Evolutionary conservation across 495 filamentous ascomycete species (phyloP).

Genomic region (Pyronema domesticum): DNA sequence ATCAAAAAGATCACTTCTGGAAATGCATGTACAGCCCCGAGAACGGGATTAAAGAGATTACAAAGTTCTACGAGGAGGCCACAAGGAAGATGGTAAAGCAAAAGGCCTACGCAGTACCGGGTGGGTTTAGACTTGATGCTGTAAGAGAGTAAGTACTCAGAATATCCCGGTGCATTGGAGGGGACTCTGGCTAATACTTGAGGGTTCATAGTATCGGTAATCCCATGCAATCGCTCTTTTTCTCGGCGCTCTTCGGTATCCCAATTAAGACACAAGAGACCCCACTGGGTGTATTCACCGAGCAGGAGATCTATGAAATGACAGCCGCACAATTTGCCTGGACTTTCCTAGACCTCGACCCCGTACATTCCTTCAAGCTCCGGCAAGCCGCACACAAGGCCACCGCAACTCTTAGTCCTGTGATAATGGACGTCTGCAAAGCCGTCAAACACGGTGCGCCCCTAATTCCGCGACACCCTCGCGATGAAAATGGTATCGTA

Average conservation of each 20-base stretch:
- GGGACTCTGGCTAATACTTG: neutral
- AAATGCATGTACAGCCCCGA: neutral
- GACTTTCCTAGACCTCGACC: conserved; percentile 49
- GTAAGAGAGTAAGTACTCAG: neutral
- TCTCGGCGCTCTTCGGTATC: conserved; percentile 43
- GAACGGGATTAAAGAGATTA: neutral
- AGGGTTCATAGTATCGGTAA: conserved; percentile 32
- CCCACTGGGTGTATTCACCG: conserved; percentile 34
- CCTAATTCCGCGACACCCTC: neutral
- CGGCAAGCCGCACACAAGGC: conserved; percentile 33
- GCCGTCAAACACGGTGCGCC: conserved; percentile 1
- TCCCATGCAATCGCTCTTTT: conserved; percentile 41
- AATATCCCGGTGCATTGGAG: neutral
- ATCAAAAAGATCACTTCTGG: neutral
- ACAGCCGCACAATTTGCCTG: conserved; percentile 42
- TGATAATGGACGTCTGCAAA: neutral
- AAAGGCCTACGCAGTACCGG: neutral
- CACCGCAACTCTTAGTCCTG: neutral
- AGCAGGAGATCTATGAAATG: conserved; percentile 41
- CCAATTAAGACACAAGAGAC: conserved; percentile 39
- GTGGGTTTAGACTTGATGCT: neutral
- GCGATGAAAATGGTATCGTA: neutral
- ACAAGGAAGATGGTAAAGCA: neutral
- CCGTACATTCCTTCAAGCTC: conserved; percentile 43
- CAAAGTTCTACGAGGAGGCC: neutral